Evolutionary conservation across 1,284 basidiomycete genomes (phyloP), one percentile per base, ranked within the genome.

Genomic region (Somion occarium): DNA sequence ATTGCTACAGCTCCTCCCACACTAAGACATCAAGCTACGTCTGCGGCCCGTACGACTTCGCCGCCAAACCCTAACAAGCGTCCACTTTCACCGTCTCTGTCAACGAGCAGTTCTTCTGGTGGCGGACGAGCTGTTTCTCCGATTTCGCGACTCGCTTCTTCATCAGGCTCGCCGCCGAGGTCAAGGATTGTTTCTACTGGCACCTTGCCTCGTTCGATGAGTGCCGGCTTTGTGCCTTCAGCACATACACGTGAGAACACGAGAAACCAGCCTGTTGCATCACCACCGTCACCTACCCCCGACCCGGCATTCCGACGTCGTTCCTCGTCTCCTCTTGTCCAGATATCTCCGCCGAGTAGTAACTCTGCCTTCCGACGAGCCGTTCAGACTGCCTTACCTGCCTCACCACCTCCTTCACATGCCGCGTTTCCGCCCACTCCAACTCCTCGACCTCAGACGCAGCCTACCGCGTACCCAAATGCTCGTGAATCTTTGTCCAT

Each of bases 1-100:
- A 89, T 88, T 53, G 88, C 88, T 2, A 84, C 74, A 38, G 85
- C 88, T 7, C 88, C 88, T 25, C 88, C 88, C 2, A 77, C 79
- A 41, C 71, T 89, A 43, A 77, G 84, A 51, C 88, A 91, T 64
- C 86, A 90, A 63, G 86, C 88, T 5, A 90, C 86, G 13, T 85
- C 87, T 62, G 68, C 71, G 2, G 63, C 69, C 42, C 70, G 75
- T 38, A 69, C 71, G 38, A 68, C 68, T 24, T 72, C 73, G 13
- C 74, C 76, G 41, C 65, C 74, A 73, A 52, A 46, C 46, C n/a
- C n/a, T 34, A 67, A 68, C 11, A 72, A 72, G 58, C 73, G 75
- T 20, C 64, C 75, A 3, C 63, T 59, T 26, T 82, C 78, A 45
- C 79, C 75, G 25, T 62, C 69, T 15, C 43, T 69, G 38, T 66